Conservation (phyloP, 352 stramenopile genomes). For the Phytophthora parvispora region DNA sequence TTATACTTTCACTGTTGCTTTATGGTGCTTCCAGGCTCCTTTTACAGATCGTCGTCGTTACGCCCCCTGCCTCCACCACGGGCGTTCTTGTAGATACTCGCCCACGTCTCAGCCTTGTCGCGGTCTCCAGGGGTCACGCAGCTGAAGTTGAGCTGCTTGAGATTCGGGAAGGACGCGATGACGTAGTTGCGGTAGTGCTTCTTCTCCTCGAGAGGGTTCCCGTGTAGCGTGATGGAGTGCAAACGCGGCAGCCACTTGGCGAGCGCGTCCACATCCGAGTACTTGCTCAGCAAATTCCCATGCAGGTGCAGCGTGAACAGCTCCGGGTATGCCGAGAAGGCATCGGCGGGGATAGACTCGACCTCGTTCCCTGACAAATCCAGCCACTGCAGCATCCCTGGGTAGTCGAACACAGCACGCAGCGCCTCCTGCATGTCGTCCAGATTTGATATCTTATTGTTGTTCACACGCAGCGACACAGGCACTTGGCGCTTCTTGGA, state of each 20-base stretch:
- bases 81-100: slow-evolving; percentile 70
- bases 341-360: slow-evolving; percentile 34
- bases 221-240: slow-evolving; percentile 79
- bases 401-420: slow-evolving; percentile 55
- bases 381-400: slow-evolving; percentile 66
- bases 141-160: slow-evolving; percentile 85
- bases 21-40: neutral
- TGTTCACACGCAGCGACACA: slow-evolving; percentile 68
- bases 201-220: slow-evolving; percentile 89
- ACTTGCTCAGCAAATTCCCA: slow-evolving; percentile 71
- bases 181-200: slow-evolving; percentile 91
- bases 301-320: slow-evolving; percentile 84
- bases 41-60: slow-evolving; percentile 20
- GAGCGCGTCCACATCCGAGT: slow-evolving; percentile 71
- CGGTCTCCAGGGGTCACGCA: slow-evolving; percentile 74
- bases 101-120: slow-evolving; percentile 75
- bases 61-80: slow-evolving; percentile 13
- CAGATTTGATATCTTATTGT: slow-evolving; percentile 68
- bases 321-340: slow-evolving; percentile 57
- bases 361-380: slow-evolving; percentile 72
- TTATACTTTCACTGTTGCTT: neutral
- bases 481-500: slow-evolving; percentile 26
- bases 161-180: slow-evolving; percentile 68
- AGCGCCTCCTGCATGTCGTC: slow-evolving; percentile 69
- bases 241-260: slow-evolving; percentile 56